Conservation (phyloP, 2,329 filamentous ascomycete species). For the Fusarium sp. region DNA sequence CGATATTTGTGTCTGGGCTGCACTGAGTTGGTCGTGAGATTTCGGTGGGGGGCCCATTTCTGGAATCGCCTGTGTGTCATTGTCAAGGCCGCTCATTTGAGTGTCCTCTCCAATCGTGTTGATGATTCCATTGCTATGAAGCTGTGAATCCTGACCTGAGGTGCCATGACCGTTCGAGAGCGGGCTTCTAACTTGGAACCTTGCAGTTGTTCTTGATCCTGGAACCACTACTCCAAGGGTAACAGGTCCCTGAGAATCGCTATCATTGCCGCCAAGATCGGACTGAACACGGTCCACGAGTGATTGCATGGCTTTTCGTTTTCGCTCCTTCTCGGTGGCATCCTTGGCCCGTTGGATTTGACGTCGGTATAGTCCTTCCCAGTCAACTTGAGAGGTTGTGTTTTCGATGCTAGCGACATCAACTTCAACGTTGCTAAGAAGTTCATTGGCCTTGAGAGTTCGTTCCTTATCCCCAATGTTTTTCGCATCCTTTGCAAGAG, state of each 20-base stretch:
- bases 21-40: constrained; percentile 52
- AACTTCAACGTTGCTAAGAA: constrained; percentile 92
- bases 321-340: constrained; percentile 69
- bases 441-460: constrained; percentile 87
- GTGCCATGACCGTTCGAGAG: constrained; percentile 68
- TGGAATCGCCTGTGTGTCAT: constrained; percentile 59
- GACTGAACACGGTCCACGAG: constrained; percentile 62
- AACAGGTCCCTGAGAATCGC: constrained; percentile 66
- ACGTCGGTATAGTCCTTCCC: constrained; percentile 82
- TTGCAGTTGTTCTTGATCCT: constrained; percentile 61
- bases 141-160: constrained; percentile 50
- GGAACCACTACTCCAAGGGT: constrained; percentile 74
- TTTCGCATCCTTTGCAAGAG: constrained; percentile 85
- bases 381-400: constrained; percentile 75
- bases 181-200: constrained; percentile 67
- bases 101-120: constrained; percentile 60
- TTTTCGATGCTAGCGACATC: constrained; percentile 83
- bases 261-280: constrained; percentile 63
- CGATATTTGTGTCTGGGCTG: constrained; percentile 67
- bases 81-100: constrained; percentile 69
- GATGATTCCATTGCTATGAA: constrained; percentile 67
- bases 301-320: constrained; percentile 71
- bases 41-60: constrained; percentile 63
- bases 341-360: constrained; percentile 73
- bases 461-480: constrained; percentile 85